phyloP scores from a whole-genome alignment of 2,329 filamentous ascomycete genomes.

The Sporothrix variecibatus region DNA sequence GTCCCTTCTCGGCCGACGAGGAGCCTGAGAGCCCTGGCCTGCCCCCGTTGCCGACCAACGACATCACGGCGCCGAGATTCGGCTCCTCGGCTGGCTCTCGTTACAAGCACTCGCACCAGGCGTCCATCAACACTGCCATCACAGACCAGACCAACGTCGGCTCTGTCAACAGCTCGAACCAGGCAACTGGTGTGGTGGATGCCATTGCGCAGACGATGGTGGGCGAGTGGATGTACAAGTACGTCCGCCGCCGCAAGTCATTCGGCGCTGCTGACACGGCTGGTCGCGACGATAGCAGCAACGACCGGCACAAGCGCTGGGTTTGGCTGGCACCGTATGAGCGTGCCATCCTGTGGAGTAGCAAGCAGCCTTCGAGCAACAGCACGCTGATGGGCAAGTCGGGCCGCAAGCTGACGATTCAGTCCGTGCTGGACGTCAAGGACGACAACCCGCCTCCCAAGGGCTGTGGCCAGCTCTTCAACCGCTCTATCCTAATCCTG shows the following conservation, averaged over 20 bases:
- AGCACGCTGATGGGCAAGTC: constrained; percentile 89
- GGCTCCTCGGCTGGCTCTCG: constrained; percentile 43
- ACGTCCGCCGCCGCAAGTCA: constrained; percentile 82
- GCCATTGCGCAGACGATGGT: constrained; percentile 98
- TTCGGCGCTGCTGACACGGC: constrained; percentile 76
- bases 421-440: constrained; percentile 95
- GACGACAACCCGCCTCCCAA: constrained; percentile 87
- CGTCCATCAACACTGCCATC: constrained; percentile 61
- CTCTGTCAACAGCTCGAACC: constrained; percentile 58
- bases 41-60: constrained; percentile 73
- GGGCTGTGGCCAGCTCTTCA: constrained; percentile 68
- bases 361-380: constrained; percentile 89
- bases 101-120: constrained; percentile 58
- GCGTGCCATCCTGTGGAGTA: constrained; percentile 95
- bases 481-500: constrained; percentile 90
- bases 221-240: constrained; percentile 95
- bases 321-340: constrained; percentile 98
- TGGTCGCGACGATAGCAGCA: constrained; percentile 69
- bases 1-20: constrained; percentile 63
- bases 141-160: constrained; percentile 49
- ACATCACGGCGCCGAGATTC: constrained; percentile 62
- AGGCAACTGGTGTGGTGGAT: constrained; percentile 83
- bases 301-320: constrained; percentile 90
- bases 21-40: constrained; percentile 68
- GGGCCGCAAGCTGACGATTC: constrained; percentile 90